phyloP scores from a whole-genome alignment of 306 rosid genomes.

The Mimosa bimucronata region DNA sequence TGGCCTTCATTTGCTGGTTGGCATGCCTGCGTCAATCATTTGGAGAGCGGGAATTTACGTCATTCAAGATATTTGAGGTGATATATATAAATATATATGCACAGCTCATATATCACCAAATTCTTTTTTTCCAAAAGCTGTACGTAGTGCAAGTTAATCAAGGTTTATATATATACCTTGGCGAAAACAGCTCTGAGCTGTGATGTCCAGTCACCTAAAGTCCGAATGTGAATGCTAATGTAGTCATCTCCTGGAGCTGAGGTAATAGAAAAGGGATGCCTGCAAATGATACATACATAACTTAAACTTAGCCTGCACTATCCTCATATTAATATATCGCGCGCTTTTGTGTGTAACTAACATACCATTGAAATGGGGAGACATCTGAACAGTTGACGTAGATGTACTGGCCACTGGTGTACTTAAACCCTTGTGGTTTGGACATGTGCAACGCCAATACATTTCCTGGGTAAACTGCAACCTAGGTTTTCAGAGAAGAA shows the following conservation, averaged over 20 bases:
- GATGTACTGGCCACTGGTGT: slow-evolving; percentile 88
- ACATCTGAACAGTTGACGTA: slow-evolving; percentile 73
- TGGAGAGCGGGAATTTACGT: slow-evolving; percentile 15
- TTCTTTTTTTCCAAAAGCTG: background rate
- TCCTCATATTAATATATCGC: no score
- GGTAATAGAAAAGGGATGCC: slow-evolving; percentile 94
- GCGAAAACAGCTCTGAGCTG: slow-evolving; percentile 73
- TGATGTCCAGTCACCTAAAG: slow-evolving; percentile 91
- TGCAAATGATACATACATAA: slow-evolving; percentile 20
- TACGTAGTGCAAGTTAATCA: background rate
- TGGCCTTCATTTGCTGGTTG: slow-evolving; percentile 69
- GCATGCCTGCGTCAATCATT: slow-evolving; percentile 60
- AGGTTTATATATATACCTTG: slow-evolving; percentile 51
- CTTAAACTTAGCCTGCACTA: background rate
- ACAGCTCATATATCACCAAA: background rate
- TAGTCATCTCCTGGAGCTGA: slow-evolving; percentile 92
- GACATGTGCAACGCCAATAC: slow-evolving; percentile 84
- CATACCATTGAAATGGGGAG: slow-evolving; percentile 86
- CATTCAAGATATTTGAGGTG: slow-evolving; percentile 15
- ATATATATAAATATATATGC: background rate
- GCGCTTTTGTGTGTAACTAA: background rate
- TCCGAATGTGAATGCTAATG: slow-evolving; percentile 80
- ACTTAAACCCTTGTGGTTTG: slow-evolving; percentile 83
- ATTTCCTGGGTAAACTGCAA: slow-evolving; percentile 94
- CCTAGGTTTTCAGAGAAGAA: slow-evolving; percentile 46